A percentile compares a stretch with the other conserved stretches of the same genome.
Conservation (phyloP, 129 eudicot species). For the Helianthus annuus region DNA sequence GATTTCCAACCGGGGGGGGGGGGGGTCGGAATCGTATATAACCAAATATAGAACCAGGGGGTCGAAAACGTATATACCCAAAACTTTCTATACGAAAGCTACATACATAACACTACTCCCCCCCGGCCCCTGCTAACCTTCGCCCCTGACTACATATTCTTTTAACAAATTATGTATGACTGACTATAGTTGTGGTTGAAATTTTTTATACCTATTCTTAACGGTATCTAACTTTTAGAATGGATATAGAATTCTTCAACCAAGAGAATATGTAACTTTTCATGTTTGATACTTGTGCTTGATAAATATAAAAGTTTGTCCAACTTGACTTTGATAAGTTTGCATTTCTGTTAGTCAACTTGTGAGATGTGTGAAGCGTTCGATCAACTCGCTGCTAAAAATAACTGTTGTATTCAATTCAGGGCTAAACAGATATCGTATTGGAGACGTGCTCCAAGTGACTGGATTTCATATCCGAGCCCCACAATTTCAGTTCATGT, state of each 20-base stretch:
- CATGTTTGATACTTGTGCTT: conserved; percentile 11
- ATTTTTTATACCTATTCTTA: background rate
- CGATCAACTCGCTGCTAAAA: conserved; percentile 2
- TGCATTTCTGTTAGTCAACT: conserved; percentile 11
- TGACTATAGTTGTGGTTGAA: conserved; percentile 15
- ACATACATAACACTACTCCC: too few species aligned
- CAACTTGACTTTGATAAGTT: conserved; percentile 3
- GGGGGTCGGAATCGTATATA: too few species aligned
- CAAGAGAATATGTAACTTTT: conserved; percentile 12
- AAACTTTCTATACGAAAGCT: too few species aligned
- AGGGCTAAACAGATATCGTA: conserved; percentile 80
- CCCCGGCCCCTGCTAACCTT: too few species aligned
- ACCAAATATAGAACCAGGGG: too few species aligned
- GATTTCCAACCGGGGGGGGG: too few species aligned
- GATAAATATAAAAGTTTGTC: background rate
- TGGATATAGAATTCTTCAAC: background rate
- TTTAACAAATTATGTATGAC: conserved; percentile 10
- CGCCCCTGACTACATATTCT: background rate
- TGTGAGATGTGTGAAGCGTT: conserved; percentile 20
- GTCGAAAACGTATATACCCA: too few species aligned
- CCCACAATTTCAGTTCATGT: conserved; percentile 84
- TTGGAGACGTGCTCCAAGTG: conserved; percentile 94
- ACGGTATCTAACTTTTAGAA: background rate
- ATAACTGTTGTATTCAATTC: conserved; percentile 10
- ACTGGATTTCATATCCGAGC: conserved; percentile 74